These are phyloP conservation scores for Hypoxylon rubiginosum DNA, from an alignment of 2,329 filamentous ascomycete genomes.

Conservation along the genomic window DNA sequence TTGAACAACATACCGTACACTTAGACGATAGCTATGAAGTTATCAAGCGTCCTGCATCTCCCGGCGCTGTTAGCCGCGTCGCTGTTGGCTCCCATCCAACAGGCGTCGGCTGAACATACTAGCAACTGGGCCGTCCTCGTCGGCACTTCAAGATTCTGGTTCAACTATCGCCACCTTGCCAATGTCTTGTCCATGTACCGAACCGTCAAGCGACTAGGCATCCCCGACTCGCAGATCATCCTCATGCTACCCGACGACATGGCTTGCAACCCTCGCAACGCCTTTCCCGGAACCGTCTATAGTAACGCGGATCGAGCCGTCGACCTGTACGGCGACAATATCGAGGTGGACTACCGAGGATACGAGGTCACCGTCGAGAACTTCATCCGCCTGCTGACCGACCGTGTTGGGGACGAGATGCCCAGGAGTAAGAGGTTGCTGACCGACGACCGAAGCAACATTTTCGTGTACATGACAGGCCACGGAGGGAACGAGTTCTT, in stretches of 20 bases:
- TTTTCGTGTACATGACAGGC: constrained; percentile 98
- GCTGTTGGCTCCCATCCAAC: constrained; percentile 60
- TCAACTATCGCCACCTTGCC: constrained; percentile 98
- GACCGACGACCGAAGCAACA: constrained; percentile 96
- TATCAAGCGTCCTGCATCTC: constrained; percentile 59
- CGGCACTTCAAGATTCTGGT: constrained; percentile 98
- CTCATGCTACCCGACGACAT: constrained; percentile 99
- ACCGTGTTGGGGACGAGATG: constrained; percentile 94
- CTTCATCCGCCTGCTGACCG: constrained; percentile 95
- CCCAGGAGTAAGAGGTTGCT: constrained; percentile 92
- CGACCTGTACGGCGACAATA: constrained; percentile 97
- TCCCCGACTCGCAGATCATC: constrained; percentile 98
- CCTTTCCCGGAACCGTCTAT: constrained; percentile 97
- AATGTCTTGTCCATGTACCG: constrained; percentile 98
- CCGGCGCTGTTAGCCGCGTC: constrained; percentile 63
- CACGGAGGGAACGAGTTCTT: constrained; percentile 98
- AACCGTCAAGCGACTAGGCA: constrained; percentile 96
- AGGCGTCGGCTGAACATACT: constrained; percentile 80
- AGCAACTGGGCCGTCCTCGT: constrained; percentile 99
- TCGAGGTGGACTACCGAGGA: constrained; percentile 97
- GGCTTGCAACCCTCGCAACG: constrained; percentile 98
- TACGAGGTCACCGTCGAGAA: constrained; percentile 99
- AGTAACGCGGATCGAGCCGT: constrained; percentile 97
- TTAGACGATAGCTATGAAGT: constrained; percentile 61
- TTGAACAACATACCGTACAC: neutral